Conservation (phyloP, 1,284 basidiomycete genomes). For the Ustilago curta region DNA sequence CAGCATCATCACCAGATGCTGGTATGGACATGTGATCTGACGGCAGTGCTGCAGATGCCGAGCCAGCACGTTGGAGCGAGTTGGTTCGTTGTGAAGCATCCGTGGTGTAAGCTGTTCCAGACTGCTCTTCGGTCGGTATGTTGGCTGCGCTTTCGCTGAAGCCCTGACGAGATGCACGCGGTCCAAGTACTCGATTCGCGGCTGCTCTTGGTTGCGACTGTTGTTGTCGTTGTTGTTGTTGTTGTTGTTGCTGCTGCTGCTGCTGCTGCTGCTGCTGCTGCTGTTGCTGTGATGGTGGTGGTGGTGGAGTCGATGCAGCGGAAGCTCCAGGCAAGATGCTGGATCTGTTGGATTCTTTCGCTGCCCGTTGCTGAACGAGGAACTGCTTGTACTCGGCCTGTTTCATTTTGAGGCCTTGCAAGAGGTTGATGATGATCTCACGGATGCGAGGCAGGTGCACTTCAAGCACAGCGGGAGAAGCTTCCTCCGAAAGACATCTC, state of each 20-base stretch:
- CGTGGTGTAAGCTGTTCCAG: neutral
- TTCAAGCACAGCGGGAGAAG: slow-evolving; percentile 85
- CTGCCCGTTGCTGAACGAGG: slow-evolving; percentile 55
- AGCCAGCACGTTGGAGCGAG: slow-evolving; percentile 41
- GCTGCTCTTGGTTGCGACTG: slow-evolving; percentile 6
- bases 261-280: slow-evolving; percentile 4
- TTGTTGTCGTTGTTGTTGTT: slow-evolving; percentile 10
- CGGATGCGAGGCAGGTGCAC: slow-evolving; percentile 90
- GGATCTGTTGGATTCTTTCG: slow-evolving; percentile 31
- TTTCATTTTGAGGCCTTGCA: slow-evolving; percentile 91
- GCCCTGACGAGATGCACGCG: slow-evolving; percentile 38
- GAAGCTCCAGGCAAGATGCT: slow-evolving; percentile 19
- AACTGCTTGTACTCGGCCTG: slow-evolving; percentile 78
- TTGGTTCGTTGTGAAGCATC: slow-evolving; percentile 17
- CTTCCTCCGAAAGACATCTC: slow-evolving; percentile 88
- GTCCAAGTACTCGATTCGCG: slow-evolving; percentile 24
- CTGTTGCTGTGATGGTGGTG: slow-evolving; percentile 12
- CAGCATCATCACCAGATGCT: slow-evolving; percentile 10
- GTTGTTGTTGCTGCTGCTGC: slow-evolving; percentile 10
- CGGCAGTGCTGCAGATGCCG: slow-evolving; percentile 23
- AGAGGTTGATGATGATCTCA: slow-evolving; percentile 88
- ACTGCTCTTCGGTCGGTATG: slow-evolving; percentile 1
- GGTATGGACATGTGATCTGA: slow-evolving; percentile 14
- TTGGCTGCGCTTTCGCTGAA: slow-evolving; percentile 30
- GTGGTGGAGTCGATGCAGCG: slow-evolving; percentile 20